Evolutionary conservation across 2,329 filamentous ascomycete species (phyloP).

Genomic region (Hymenoscyphus infarciens): DNA sequence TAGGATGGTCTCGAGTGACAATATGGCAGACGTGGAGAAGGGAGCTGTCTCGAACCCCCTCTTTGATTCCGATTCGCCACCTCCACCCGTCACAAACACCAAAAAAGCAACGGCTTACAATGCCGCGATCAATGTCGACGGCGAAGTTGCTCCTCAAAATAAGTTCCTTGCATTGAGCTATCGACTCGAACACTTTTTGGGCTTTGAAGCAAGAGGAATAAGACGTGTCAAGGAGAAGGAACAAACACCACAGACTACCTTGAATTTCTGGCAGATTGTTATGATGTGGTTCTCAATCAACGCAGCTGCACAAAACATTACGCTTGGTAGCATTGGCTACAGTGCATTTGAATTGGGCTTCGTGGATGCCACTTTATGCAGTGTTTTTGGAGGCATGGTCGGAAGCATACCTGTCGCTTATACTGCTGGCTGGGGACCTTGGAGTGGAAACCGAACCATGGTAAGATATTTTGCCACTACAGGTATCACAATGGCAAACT

Average conservation of each 20-base stretch:
- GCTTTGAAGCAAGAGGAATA: conserved; percentile 54
- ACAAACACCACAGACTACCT: conserved; percentile 40
- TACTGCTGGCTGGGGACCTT: conserved; percentile 58
- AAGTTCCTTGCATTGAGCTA: conserved; percentile 21
- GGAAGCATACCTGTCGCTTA: conserved; percentile 55
- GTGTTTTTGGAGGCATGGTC: conserved; percentile 53
- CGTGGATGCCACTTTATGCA: conserved; percentile 51
- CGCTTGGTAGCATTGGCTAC: conserved; percentile 60
- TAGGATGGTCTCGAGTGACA: conserved; percentile 22
- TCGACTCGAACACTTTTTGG: conserved; percentile 26
- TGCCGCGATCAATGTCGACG: conserved; percentile 18
- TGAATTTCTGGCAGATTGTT: conserved; percentile 34
- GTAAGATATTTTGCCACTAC: conserved; percentile 31
- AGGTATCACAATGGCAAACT: too few species aligned
- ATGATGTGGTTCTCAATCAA: conserved; percentile 61
- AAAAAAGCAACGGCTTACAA: conserved; percentile 13
- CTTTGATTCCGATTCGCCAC: conserved; percentile 7
- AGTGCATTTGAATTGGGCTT: conserved; percentile 57
- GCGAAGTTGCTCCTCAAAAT: conserved; percentile 12
- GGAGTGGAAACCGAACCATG: conserved; percentile 60
- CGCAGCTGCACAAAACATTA: conserved; percentile 60
- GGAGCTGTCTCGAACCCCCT: conserved; percentile 3
- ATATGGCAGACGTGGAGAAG: conserved; percentile 26
- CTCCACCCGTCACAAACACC: neutral
- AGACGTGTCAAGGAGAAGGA: conserved; percentile 53